Evolutionary conservation across 2,329 filamentous ascomycete species (phyloP).

Genomic region (Stagonosporopsis rhizophila): DNA sequence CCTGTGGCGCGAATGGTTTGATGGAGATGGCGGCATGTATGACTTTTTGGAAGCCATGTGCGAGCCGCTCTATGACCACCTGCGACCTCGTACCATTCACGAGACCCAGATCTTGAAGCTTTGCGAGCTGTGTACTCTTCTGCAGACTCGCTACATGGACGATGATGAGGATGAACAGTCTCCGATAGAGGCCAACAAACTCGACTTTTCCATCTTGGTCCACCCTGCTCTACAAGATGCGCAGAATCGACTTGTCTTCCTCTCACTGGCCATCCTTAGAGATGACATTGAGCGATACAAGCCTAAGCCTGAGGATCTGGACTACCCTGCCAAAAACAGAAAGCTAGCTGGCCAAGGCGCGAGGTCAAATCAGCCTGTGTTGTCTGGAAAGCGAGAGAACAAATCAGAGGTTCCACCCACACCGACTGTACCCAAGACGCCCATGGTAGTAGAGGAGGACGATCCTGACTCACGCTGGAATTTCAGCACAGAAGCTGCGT

Average conservation of each 20-base stretch:
- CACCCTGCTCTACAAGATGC: constrained; percentile 72
- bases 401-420: constrained; percentile 46
- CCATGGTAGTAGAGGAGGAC: constrained; percentile 60
- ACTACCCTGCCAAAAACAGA: constrained; percentile 65
- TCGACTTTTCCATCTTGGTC: constrained; percentile 69
- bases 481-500: constrained; percentile 63
- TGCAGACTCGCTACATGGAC: constrained; percentile 71
- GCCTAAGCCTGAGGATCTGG: constrained; percentile 69
- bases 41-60: constrained; percentile 72
- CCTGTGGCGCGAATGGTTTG: constrained; percentile 71
- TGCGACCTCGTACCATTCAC: constrained; percentile 70
- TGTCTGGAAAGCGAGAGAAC: constrained; percentile 62
- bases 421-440: constrained; percentile 55
- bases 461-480: constrained; percentile 59
- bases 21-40: constrained; percentile 67
- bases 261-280: constrained; percentile 67
- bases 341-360: constrained; percentile 51
- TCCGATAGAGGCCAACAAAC: constrained; percentile 58
- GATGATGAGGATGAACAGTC: constrained; percentile 57
- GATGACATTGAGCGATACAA: constrained; percentile 72
- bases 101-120: constrained; percentile 71
- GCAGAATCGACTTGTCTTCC: constrained; percentile 71
- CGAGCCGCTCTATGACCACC: constrained; percentile 71
- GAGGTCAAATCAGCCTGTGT: constrained; percentile 53
- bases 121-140: constrained; percentile 70